Conservation (phyloP, 768 basidiomycete genomes). For the Phaffia tasmanica region DNA sequence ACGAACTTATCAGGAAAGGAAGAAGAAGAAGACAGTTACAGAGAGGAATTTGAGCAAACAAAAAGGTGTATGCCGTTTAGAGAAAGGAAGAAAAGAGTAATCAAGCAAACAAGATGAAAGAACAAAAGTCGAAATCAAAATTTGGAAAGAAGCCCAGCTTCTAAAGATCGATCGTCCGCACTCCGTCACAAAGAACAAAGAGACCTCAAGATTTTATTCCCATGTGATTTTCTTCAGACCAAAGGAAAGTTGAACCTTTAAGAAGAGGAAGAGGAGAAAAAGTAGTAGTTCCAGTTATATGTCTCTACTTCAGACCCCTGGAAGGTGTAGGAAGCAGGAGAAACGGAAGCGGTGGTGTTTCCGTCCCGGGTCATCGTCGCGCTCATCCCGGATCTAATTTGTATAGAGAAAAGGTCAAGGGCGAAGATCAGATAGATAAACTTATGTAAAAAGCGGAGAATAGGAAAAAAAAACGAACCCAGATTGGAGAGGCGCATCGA, state of each 20-base stretch:
- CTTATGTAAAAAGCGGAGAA: background rate
- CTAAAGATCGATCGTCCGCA: too few relatives aligned
- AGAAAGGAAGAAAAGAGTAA: too few relatives aligned
- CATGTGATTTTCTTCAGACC: background rate
- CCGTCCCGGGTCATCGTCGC: slow-evolving; percentile 49
- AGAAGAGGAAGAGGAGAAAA: slow-evolving; percentile 2
- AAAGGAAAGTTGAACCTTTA: background rate
- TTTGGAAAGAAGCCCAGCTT: too few relatives aligned
- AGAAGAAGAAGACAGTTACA: too few relatives aligned
- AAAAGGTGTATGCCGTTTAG: too few relatives aligned
- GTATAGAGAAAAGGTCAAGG: background rate
- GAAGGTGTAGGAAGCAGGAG: slow-evolving; percentile 31
- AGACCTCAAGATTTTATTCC: too few relatives aligned
- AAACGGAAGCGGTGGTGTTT: slow-evolving; percentile 40
- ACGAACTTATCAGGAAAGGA: too few relatives aligned
- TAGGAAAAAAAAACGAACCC: slow-evolving; percentile 36
- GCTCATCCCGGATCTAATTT: slow-evolving; percentile 35
- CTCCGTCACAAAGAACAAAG: too few relatives aligned
- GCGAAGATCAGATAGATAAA: too few relatives aligned
- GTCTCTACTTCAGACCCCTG: slow-evolving; percentile 28
- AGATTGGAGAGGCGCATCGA: slow-evolving; percentile 49
- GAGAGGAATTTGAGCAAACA: too few relatives aligned
- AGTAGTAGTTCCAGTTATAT: slow-evolving; percentile 39
- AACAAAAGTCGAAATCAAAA: too few relatives aligned
- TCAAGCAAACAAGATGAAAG: too few relatives aligned